These are phyloP conservation scores for Syzygium aromaticum DNA, from an alignment of 345 rosid genomes.

Conservation along the genomic window DNA sequence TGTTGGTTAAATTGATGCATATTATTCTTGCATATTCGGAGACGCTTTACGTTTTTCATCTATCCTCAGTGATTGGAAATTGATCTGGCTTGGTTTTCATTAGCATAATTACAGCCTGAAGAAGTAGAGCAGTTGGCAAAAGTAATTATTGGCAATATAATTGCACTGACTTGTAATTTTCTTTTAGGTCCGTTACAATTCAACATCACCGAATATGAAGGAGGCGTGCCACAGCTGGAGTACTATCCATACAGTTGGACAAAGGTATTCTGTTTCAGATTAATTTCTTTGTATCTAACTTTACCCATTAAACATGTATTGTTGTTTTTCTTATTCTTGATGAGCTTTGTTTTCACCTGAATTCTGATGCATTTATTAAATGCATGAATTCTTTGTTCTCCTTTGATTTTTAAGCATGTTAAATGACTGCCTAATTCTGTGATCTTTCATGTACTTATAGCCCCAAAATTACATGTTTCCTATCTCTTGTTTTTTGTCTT, in stretches of 20 bases:
- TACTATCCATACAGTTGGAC: constrained; percentile 23
- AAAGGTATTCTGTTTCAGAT: constrained; percentile 5
- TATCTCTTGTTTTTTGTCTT: neutral
- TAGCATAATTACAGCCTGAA: neutral
- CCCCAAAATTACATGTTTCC: neutral
- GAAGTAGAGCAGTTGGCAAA: neutral
- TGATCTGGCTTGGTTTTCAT: neutral
- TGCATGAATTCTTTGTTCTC: neutral
- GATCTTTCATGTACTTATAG: neutral
- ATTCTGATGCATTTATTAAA: neutral
- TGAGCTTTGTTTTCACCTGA: neutral
- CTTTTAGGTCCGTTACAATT: constrained; percentile 23
- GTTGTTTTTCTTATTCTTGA: neutral
- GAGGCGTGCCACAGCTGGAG: constrained; percentile 15
- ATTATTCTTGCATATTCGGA: neutral
- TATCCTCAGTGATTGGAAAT: neutral
- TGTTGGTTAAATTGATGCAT: neutral
- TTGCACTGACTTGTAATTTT: neutral
- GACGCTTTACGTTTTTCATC: neutral
- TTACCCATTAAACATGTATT: neutral
- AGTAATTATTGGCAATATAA: neutral
- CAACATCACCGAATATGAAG: constrained; percentile 16
- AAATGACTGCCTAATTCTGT: neutral
- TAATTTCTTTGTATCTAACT: neutral
- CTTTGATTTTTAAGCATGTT: neutral